Evolutionary conservation across 306 rosid species (phyloP), one percentile per base, ranked within the genome.

Genomic region (Alnus rubra): DNA sequence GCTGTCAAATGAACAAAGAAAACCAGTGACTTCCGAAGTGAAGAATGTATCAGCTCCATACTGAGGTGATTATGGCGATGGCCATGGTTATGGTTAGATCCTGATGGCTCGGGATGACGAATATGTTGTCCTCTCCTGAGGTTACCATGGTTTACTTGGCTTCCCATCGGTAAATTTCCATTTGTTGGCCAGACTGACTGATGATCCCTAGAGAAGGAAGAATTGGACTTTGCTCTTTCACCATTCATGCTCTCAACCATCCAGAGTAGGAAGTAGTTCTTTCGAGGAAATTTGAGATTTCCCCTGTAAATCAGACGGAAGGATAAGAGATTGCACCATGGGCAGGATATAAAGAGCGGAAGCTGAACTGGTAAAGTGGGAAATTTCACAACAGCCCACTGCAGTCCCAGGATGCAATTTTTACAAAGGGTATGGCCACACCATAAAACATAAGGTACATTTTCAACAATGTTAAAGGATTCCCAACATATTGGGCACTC

Each of bases 371-470:
- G 98, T 58, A 92, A 82, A 0, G 97, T 91, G 44, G 98, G 98
- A 77, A 95, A 92, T 78, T 95, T 95, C 78, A 92, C 90, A 62
- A 93, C 94, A 33, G 98, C 98, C 98, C 98, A 95, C 65, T 93
- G 98, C 83, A 95, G 80, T 54, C 98, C 98, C 58, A 95, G 78
- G 79, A 95, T 91, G 83, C 98, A 95, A 74, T 95, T 92, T 88
- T 95, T 95, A 85, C 98, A 95, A 69, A 95, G 98, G 65, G 98
- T 95, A 80, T 95, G 98, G 63, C 98, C 98, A 78, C 98, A 95
- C 98, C 98, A 95, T 78, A 95, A 85, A 78, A 95, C 98, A 80
- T 95, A 93, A 28, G 98, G 98, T 52, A 95, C 97, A 35, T 95
- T 95, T 88, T 95, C 98, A 77, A 95, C 98, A 73, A 95, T 91